These are phyloP conservation scores for Balamuthia mandrillaris DNA, from an alignment of 208 protist genomes.

Conservation along the genomic window DNA sequence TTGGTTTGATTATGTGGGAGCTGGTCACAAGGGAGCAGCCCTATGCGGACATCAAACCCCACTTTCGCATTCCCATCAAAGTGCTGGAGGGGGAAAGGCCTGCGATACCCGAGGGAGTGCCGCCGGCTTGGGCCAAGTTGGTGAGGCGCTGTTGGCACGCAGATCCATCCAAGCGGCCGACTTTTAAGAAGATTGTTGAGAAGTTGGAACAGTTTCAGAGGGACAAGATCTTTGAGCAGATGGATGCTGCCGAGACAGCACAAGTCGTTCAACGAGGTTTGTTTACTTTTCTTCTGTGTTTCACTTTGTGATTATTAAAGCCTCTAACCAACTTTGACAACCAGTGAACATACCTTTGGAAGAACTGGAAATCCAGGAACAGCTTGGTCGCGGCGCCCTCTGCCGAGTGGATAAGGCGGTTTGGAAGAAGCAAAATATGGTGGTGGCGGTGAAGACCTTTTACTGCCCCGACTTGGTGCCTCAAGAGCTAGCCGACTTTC, in stretches of 20 bases:
- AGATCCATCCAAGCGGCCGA: not conserved
- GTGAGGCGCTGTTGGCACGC: not conserved
- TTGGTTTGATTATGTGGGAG: conserved; percentile 26
- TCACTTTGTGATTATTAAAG: no score
- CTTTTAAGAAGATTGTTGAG: conserved; percentile 3
- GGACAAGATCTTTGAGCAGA: not conserved
- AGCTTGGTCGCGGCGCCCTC: not conserved
- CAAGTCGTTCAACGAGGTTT: not conserved
- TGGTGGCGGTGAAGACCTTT: conserved; percentile 18
- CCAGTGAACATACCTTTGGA: not conserved
- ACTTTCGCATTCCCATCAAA: conserved; percentile 18
- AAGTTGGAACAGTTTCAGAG: not conserved
- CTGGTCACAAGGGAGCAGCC: not conserved
- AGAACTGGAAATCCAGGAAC: not conserved
- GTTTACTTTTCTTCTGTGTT: no score
- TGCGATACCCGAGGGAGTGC: not conserved
- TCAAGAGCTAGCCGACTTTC: not conserved
- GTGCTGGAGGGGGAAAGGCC: conserved; percentile 2
- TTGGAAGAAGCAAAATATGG: not conserved
- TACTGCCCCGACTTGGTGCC: conserved; percentile 1
- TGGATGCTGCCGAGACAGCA: not conserved
- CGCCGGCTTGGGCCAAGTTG: not conserved
- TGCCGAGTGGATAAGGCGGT: conserved; percentile 2
- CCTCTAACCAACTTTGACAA: not conserved
- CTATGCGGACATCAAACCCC: conserved; percentile 13